A percentile compares a stretch with the other conserved stretches of the same genome.
These are phyloP conservation scores for Linum trigynum DNA, from an alignment of 345 rosid genomes.

Conservation along the genomic window DNA sequence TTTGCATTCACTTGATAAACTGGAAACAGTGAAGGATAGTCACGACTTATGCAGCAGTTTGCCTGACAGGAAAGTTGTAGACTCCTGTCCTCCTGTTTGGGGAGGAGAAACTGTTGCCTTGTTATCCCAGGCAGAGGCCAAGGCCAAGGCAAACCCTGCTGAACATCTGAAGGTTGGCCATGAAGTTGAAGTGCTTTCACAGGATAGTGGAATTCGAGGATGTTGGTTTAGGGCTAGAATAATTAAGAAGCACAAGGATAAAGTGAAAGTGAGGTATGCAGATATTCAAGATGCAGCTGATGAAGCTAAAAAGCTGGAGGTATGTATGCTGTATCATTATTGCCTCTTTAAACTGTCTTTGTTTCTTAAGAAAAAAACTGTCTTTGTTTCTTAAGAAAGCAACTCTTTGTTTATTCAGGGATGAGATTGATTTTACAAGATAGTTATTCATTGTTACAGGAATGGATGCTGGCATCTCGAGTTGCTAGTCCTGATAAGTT, in stretches of 20 bases:
- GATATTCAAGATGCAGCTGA: conserved; percentile 58
- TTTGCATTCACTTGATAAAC: conserved; percentile 7
- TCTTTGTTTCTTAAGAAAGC: too few species aligned
- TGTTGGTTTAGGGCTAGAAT: conserved; percentile 74
- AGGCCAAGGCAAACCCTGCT: conserved; percentile 9
- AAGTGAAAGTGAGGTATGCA: conserved; percentile 71
- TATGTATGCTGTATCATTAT: conserved; percentile 5
- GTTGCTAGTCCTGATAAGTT: conserved; percentile 44
- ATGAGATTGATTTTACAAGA: not conserved
- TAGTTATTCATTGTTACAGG: conserved; percentile 31
- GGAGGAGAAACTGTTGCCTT: conserved; percentile 17
- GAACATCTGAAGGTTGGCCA: conserved; percentile 40
- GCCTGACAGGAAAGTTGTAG: conserved; percentile 15
- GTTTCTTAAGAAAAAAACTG: not conserved
- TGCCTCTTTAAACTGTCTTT: not conserved
- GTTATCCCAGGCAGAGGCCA: conserved; percentile 8
- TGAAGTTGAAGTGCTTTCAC: conserved; percentile 59
- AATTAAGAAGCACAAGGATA: conserved; percentile 49
- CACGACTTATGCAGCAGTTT: conserved; percentile 1
- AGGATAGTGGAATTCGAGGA: conserved; percentile 81
- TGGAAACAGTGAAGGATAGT: conserved; percentile 1
- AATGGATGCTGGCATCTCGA: conserved; percentile 58
- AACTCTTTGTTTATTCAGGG: too few species aligned
- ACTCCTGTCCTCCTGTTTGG: not conserved
- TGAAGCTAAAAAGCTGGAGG: conserved; percentile 64